A percentile compares a stretch with the other conserved stretches of the same genome.
Evolutionary conservation across 192 early-diverging fungal species (phyloP).

Genomic region (Entomortierella beljakovae): DNA sequence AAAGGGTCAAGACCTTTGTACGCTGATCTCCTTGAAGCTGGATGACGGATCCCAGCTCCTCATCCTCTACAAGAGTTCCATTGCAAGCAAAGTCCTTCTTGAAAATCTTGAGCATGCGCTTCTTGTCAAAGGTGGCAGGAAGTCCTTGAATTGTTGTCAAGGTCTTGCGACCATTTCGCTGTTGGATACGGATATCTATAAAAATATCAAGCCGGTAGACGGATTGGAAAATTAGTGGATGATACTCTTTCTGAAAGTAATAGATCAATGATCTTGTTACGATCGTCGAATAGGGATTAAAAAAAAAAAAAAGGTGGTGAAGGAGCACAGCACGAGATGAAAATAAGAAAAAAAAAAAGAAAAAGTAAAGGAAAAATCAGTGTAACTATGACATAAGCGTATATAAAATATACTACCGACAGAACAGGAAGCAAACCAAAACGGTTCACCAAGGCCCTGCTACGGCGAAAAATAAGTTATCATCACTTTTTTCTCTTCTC

Average conservation of each 20-base stretch:
- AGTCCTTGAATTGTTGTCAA: constrained; percentile 96
- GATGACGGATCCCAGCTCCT: constrained; percentile 91
- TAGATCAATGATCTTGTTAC: neutral
- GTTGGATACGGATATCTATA: constrained; percentile 96
- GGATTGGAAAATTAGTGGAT: neutral
- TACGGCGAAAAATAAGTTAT: constrained; percentile 54
- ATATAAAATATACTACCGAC: constrained; percentile 54
- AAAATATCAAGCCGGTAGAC: neutral
- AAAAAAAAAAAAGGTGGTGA: neutral
- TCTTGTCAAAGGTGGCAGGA: constrained; percentile 84
- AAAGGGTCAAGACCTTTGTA: constrained; percentile 81
- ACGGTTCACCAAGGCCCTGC: constrained; percentile 51
- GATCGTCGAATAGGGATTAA: neutral
- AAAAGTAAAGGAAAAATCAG: constrained; percentile 40
- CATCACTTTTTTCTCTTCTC: constrained; percentile 40
- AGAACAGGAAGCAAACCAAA: constrained; percentile 54
- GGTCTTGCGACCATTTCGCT: constrained; percentile 96
- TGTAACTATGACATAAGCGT: constrained; percentile 59
- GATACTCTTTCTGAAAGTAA: no score
- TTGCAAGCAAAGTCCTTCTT: constrained; percentile 98
- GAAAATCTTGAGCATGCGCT: constrained; percentile 93
- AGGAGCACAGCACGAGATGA: neutral
- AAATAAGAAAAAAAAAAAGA: neutral
- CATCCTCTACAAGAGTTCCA: constrained; percentile 91
- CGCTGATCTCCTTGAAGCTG: constrained; percentile 97